These are phyloP conservation scores for Psilocybe sp. DNA, from an alignment of 768 basidiomycete genomes.

Conservation along the genomic window DNA sequence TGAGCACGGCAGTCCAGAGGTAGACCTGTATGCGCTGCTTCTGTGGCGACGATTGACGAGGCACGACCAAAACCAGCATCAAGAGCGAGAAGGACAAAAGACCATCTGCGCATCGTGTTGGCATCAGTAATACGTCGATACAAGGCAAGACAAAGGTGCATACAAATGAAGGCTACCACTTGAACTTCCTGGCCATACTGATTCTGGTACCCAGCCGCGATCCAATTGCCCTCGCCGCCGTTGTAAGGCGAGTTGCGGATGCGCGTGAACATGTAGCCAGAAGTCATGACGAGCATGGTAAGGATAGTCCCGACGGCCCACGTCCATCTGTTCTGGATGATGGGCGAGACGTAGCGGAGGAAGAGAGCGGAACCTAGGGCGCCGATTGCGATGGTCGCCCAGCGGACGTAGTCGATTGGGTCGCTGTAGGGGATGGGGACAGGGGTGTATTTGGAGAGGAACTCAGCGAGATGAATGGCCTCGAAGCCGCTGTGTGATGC, in stretches of 20 bases:
- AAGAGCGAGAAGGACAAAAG: constrained; percentile 74
- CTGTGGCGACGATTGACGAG: constrained; percentile 65
- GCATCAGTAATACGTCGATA: constrained; percentile 4
- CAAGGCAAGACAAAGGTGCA: constrained; percentile 28
- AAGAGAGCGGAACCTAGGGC: constrained; percentile 45
- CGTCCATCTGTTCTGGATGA: constrained; percentile 70
- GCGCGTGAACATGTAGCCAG: constrained; percentile 95
- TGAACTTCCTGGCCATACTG: constrained; percentile 94
- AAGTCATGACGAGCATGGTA: constrained; percentile 78
- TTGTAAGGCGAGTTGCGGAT: constrained; percentile 79
- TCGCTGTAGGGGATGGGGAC: constrained; percentile 77
- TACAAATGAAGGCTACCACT: constrained; percentile 83
- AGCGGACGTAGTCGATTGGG: constrained; percentile 71
- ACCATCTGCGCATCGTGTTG: constrained; percentile 70
- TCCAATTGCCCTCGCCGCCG: constrained; percentile 68
- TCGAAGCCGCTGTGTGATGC: constrained; percentile 69
- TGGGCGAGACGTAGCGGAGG: constrained; percentile 59
- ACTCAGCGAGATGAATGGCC: constrained; percentile 70
- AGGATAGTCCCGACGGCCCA: constrained; percentile 67
- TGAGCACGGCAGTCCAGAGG: constrained; percentile 79
- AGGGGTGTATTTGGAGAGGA: constrained; percentile 73
- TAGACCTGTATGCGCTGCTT: constrained; percentile 87
- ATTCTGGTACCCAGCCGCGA: constrained; percentile 84
- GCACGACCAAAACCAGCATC: constrained; percentile 79
- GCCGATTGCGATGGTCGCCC: constrained; percentile 44